Conservation (phyloP, 768 basidiomycete genomes). For the Ramaria rubella region DNA sequence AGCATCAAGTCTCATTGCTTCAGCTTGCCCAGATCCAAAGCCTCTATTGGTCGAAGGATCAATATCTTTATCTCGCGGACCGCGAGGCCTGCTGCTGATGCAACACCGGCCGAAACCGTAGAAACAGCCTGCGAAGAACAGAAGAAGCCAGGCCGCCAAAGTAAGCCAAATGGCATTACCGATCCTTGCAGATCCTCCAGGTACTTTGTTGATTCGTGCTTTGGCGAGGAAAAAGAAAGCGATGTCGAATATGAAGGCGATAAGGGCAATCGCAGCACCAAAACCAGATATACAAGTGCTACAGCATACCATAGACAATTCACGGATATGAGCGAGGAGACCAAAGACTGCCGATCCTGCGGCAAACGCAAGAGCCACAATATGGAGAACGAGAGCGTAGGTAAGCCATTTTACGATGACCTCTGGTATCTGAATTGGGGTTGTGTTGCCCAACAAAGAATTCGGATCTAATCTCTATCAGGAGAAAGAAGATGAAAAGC, state of each 20-base stretch:
- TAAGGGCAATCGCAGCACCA: constrained; percentile 67
- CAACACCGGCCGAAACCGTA: constrained; percentile 83
- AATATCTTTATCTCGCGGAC: constrained; percentile 31
- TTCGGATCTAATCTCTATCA: constrained; percentile 59
- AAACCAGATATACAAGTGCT: constrained; percentile 77
- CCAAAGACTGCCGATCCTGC: constrained; percentile 73
- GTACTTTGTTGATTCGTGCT: constrained; percentile 66
- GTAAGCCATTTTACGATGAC: constrained; percentile 93
- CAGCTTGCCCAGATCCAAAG: constrained; percentile 32
- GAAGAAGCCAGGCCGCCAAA: constrained; percentile 73
- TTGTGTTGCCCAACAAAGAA: constrained; percentile 61
- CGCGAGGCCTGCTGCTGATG: constrained; percentile 47
- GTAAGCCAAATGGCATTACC: constrained; percentile 93
- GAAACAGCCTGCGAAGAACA: constrained; percentile 90
- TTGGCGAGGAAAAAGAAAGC: constrained; percentile 87
- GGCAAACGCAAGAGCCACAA: constrained; percentile 75
- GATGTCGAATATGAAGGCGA: constrained; percentile 91
- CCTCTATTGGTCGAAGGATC: constrained; percentile 14
- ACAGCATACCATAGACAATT: constrained; percentile 79
- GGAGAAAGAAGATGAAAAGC: neutral
- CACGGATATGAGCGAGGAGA: constrained; percentile 79
- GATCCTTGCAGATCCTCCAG: constrained; percentile 69
- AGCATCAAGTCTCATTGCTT: constrained; percentile 73
- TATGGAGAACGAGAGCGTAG: constrained; percentile 85
- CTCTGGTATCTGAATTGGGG: constrained; percentile 65